These are phyloP conservation scores for Hypoxylon cercidicola DNA, from an alignment of 495 filamentous ascomycete genomes.

Conservation along the genomic window DNA sequence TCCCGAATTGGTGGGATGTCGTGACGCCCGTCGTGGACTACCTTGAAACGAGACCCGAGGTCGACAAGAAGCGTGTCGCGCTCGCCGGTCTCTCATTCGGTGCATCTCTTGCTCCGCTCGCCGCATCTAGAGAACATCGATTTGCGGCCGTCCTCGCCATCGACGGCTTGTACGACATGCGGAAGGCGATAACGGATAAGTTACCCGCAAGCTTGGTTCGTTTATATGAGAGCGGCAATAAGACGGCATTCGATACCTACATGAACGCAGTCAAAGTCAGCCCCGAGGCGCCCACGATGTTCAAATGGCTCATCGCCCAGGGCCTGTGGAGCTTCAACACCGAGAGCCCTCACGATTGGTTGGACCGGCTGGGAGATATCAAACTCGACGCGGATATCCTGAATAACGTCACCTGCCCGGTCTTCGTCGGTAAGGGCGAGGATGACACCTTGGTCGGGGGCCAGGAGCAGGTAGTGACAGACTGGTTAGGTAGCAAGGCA, in stretches of 20 bases:
- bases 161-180: conserved; percentile 52
- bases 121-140: conserved; percentile 57
- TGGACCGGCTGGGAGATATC: conserved; percentile 33
- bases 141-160: conserved; percentile 52
- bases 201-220: not conserved
- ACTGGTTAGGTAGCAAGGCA: conserved; percentile 43
- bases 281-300: conserved; percentile 7
- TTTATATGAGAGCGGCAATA: conserved; percentile 11
- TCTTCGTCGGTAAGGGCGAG: conserved; percentile 51
- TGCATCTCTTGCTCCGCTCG: conserved; percentile 50
- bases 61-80: conserved; percentile 46
- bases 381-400: conserved; percentile 39
- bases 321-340: conserved; percentile 55
- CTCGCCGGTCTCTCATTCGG: conserved; percentile 54
- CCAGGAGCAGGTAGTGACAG: conserved; percentile 45
- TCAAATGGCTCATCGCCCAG: conserved; percentile 52
- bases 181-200: not conserved
- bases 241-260: conserved; percentile 26
- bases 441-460: conserved; percentile 45
- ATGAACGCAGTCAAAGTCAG: conserved; percentile 18
- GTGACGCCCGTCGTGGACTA: conserved; percentile 60
- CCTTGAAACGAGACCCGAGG: conserved; percentile 40
- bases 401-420: conserved; percentile 46
- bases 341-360: conserved; percentile 45
- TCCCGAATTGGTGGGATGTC: conserved; percentile 59